Conservation (phyloP, 805 yeast genomes). For the Sugiyamaella boreocaroliniensis region DNA sequence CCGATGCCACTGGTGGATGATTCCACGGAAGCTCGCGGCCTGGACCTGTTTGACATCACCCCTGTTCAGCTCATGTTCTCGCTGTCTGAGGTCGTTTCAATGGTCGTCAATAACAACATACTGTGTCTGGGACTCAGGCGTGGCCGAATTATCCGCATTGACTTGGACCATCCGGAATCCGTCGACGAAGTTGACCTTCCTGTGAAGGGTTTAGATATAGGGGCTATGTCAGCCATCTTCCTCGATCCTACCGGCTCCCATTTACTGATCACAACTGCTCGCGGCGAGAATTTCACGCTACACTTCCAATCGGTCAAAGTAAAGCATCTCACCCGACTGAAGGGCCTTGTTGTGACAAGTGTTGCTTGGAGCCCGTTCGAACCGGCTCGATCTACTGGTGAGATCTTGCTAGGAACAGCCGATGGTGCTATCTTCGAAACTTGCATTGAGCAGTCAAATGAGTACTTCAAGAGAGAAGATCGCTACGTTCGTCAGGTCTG, state of each 20-base stretch:
- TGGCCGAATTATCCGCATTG: conserved; percentile 56
- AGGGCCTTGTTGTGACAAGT: conserved; percentile 38
- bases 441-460: conserved; percentile 39
- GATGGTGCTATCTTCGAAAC: conserved; percentile 46
- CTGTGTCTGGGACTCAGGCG: conserved; percentile 48
- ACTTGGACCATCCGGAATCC: conserved; percentile 56
- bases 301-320: conserved; percentile 37
- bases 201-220: conserved; percentile 24
- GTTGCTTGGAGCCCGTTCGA: conserved; percentile 39
- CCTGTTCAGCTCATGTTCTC: conserved; percentile 48
- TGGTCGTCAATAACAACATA: conserved; percentile 50
- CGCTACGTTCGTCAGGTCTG: conserved; percentile 38
- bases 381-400: conserved; percentile 37
- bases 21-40: neutral
- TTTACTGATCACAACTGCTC: conserved; percentile 43
- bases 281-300: conserved; percentile 43
- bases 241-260: conserved; percentile 49
- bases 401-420: conserved; percentile 43
- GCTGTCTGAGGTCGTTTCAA: conserved; percentile 39
- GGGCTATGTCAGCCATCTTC: conserved; percentile 34
- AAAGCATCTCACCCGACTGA: conserved; percentile 41
- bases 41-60: conserved; percentile 26
- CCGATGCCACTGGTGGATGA: neutral
- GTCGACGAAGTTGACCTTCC: conserved; percentile 39
- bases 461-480: conserved; percentile 39